Evolutionary conservation across 2,329 filamentous ascomycete genomes (phyloP).

Genomic region (Cordyceps javanica): DNA sequence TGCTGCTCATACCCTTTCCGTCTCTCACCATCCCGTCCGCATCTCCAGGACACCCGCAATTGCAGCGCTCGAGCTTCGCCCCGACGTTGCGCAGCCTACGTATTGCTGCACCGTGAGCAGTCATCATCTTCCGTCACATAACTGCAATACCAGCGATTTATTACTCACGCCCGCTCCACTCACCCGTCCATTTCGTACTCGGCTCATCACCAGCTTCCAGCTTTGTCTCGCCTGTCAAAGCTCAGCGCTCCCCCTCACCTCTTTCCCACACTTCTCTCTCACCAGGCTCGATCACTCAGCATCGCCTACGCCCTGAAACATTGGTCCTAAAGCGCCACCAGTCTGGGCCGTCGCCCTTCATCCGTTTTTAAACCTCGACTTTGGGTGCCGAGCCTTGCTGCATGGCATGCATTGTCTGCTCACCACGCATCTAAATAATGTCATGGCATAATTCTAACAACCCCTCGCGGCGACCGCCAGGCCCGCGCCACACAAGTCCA

Average conservation of each 20-base stretch:
- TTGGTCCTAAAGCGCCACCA: neutral
- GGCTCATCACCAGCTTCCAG: neutral
- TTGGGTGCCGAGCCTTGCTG: neutral
- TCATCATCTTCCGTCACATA: neutral
- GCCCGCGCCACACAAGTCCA: neutral
- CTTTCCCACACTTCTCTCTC: neutral
- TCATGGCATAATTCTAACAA: constrained; percentile 9
- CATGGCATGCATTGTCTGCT: neutral
- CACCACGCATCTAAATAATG: neutral
- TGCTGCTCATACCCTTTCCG: neutral
- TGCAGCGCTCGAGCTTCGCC: neutral
- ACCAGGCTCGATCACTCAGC: neutral
- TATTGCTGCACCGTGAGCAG: neutral
- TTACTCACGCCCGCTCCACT: neutral
- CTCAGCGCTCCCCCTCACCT: too few relatives aligned
- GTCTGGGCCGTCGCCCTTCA: neutral
- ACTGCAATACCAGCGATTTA: neutral
- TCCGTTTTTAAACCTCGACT: neutral
- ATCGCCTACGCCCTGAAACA: neutral
- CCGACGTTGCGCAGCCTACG: neutral
- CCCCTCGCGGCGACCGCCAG: neutral
- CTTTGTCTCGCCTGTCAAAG: neutral
- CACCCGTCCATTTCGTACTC: neutral
- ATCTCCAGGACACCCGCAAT: neutral
- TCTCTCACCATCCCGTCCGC: neutral